Evolutionary conservation across 176 grass and related monocot genomes (phyloP).

Genomic region (Triticum monococcum): DNA sequence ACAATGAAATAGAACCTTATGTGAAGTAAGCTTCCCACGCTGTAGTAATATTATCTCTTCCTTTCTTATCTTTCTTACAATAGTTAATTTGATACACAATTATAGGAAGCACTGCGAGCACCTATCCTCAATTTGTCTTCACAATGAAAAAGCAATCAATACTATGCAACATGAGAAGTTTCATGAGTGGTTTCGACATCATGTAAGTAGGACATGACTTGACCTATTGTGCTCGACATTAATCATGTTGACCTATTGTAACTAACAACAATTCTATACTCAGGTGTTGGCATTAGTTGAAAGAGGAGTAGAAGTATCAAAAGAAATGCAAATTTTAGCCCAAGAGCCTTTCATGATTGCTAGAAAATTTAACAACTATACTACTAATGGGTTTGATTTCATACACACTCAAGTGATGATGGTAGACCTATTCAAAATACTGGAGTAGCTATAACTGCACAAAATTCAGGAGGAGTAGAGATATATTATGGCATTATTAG

Average conservation of each 20-base stretch:
- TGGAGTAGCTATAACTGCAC: too few species aligned
- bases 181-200: constrained; percentile 15
- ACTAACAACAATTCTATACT: not conserved
- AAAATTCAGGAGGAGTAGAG: too few species aligned
- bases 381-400: constrained; percentile 7
- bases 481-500: too few species aligned
- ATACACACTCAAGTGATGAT: not conserved
- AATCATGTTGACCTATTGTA: not conserved
- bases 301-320: not conserved
- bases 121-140: not conserved
- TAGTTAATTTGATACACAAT: not conserved
- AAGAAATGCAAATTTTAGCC: constrained; percentile 9
- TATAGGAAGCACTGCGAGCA: not conserved
- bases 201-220: not conserved
- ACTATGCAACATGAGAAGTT: constrained; percentile 1
- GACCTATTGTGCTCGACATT: not conserved
- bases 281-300: not conserved
- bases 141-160: not conserved
- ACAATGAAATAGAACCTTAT: too few species aligned
- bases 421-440: too few species aligned
- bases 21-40: too few species aligned
- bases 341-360: constrained; percentile 7
- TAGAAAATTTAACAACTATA: not conserved
- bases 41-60: not conserved
- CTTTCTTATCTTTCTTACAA: not conserved